These are phyloP conservation scores for Aspergillus hortae DNA, from an alignment of 2,329 filamentous ascomycete species.

Conservation along the genomic window DNA sequence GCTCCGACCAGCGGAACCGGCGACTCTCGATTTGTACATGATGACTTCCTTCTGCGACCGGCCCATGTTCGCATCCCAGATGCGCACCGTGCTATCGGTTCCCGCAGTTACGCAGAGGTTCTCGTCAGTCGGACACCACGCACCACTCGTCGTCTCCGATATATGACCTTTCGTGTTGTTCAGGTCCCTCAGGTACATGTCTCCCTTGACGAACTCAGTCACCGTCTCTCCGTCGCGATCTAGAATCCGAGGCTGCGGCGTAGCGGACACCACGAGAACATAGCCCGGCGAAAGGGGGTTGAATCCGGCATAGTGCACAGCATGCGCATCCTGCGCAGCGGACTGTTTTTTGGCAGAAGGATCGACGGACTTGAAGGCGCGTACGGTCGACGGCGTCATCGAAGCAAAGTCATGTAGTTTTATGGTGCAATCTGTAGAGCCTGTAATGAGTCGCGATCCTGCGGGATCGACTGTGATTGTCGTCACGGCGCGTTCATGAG, in stretches of 20 bases:
- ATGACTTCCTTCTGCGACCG: constrained; percentile 88
- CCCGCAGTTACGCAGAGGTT: constrained; percentile 87
- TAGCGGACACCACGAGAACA: constrained; percentile 82
- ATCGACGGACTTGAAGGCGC: constrained; percentile 89
- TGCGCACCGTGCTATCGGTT: constrained; percentile 89
- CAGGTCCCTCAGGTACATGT: constrained; percentile 98
- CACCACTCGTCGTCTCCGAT: constrained; percentile 82
- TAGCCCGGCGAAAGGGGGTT: constrained; percentile 75
- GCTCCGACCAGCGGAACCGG: constrained; percentile 82
- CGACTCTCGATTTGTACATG: constrained; percentile 89
- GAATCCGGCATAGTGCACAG: constrained; percentile 82
- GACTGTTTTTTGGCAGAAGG: constrained; percentile 73
- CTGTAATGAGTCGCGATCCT: constrained; percentile 81
- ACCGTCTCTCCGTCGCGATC: constrained; percentile 82
- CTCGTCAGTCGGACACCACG: constrained; percentile 84
- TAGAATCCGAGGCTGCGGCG: constrained; percentile 85
- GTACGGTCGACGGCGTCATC: constrained; percentile 91
- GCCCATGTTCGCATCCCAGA: constrained; percentile 95
- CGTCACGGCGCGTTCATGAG: constrained; percentile 84
- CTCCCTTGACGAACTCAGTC: constrained; percentile 90
- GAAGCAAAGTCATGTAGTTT: constrained; percentile 94
- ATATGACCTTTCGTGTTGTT: constrained; percentile 96
- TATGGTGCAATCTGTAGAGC: constrained; percentile 83
- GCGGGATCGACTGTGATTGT: constrained; percentile 79
- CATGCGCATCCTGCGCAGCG: constrained; percentile 74